Base-by-base conservation (phyloP, 345 rosid genomes). In the Bruguiera sexangula region DNA sequence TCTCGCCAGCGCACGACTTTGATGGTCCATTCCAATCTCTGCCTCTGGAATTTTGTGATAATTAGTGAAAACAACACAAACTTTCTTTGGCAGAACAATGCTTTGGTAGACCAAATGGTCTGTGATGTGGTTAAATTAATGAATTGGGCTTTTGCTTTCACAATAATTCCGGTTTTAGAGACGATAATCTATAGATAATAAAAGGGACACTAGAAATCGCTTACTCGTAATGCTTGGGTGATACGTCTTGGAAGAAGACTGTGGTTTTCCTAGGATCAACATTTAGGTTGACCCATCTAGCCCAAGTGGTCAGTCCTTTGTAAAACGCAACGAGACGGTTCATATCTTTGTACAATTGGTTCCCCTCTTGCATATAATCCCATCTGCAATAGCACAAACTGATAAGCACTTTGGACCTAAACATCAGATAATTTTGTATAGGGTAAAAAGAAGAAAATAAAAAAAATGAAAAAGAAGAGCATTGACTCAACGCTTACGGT, bases 291-390 rank as follows among this genome's bases (percentile, higher is more conserved):
- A 95, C 87, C 99, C 99, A 95, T 75, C 97, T 83, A 32, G 90
- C 93, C 97, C 99, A 95, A 0, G 99, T 95, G 39, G 93, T 88
- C 57, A 95, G 59, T 3, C 94, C 99, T 81, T 86, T 92, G 72
- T 92, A 90, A 64, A 22, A 92, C 36, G 99, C 99, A 30, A 92
- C 43, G 37, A 86, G 67, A 64, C 96, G 83, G 80, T 95, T 87
- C 97, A 92, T 92, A 60, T 95, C 96, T 72, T 84, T 90, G 80
- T 82, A 83, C 65, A 75, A 5, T 66, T 78, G 86, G 0, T 81
- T 80, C 3, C 91, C 85, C 7, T 90, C 96, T 77, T 87, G 80
- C 43, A 95, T 82, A 51, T 87, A 95, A 79, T 86, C 86, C 86
- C 88, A 95, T 73, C 99, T 95, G 85, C 64, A 70, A 9, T 22